Conservation (phyloP, 2,329 filamentous ascomycete genomes). For the Lachnellula suecica region DNA sequence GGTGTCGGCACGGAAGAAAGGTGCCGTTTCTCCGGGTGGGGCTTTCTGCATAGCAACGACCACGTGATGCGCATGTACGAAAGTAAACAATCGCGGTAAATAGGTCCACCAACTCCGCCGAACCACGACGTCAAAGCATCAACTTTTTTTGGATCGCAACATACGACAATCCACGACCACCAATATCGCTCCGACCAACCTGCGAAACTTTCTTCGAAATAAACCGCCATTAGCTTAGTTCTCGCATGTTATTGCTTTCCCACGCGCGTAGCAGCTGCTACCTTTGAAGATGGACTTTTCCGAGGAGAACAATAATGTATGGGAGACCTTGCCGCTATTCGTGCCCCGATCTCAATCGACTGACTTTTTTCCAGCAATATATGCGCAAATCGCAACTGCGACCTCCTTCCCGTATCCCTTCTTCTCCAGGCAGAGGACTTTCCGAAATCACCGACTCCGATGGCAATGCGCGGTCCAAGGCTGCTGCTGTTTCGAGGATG, state of each 20-base stretch:
- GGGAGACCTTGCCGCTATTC: not conserved
- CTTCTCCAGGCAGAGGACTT: constrained; percentile 38
- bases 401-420: constrained; percentile 26
- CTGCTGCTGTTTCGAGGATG: constrained; percentile 40
- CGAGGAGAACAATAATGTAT: constrained; percentile 30
- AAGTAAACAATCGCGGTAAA: no score
- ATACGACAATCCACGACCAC: no score
- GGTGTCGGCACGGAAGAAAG: no score
- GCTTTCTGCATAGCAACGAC: no score
- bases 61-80: no score
- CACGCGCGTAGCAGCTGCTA: constrained; percentile 25
- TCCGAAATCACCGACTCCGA: constrained; percentile 61
- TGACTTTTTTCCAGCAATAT: constrained; percentile 19
- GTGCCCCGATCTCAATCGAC: not conserved
- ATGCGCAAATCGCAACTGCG: constrained; percentile 28
- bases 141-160: no score
- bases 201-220: not conserved
- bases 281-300: constrained; percentile 24
- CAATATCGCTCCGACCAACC: no score
- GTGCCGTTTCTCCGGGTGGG: no score
- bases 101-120: no score
- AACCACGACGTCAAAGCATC: no score
- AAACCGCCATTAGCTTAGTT: not conserved
- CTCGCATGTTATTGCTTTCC: constrained; percentile 22
- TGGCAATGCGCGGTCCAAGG: constrained; percentile 52